phyloP scores from a whole-genome alignment of 371 early-diverging fungal genomes.

The Funneliformis caledonium region DNA sequence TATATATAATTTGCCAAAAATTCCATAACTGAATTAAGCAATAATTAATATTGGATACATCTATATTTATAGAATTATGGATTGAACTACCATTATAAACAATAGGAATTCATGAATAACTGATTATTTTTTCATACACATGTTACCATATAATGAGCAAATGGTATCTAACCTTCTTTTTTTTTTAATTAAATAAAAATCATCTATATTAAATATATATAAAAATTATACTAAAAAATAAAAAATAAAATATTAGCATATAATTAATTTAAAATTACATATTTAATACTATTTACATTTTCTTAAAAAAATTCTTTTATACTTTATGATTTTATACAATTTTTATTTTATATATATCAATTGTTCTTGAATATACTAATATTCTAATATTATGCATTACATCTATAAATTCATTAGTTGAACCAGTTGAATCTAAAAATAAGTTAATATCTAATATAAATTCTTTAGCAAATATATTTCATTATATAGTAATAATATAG shows the following conservation, averaged over 20 bases:
- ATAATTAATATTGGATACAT: background rate
- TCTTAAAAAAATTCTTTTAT: background rate
- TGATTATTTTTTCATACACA: background rate
- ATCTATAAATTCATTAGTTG: no score
- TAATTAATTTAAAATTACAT: background rate
- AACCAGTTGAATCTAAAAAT: no score
- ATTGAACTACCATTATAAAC: background rate
- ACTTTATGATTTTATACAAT: background rate
- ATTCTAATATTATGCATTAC: no score
- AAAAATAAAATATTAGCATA: background rate
- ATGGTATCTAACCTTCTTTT: background rate
- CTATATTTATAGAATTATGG: background rate
- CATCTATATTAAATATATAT: constrained; percentile 14
- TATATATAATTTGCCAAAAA: background rate
- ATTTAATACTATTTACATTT: constrained; percentile 6
- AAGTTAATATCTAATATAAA: no score
- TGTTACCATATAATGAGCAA: background rate
- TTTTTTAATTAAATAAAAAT: constrained; percentile 9
- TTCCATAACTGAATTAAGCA: background rate
- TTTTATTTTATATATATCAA: constrained; percentile 1
- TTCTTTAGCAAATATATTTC: no score
- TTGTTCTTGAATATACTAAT: background rate
- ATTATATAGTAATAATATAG: no score
- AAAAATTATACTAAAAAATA: background rate
- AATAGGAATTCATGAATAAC: background rate